Percentiles rank a stretch among this genome's conserved stretches.
These are phyloP conservation scores for Aspergillus sergii DNA, from an alignment of 2,329 filamentous ascomycete genomes.

Conservation along the genomic window DNA sequence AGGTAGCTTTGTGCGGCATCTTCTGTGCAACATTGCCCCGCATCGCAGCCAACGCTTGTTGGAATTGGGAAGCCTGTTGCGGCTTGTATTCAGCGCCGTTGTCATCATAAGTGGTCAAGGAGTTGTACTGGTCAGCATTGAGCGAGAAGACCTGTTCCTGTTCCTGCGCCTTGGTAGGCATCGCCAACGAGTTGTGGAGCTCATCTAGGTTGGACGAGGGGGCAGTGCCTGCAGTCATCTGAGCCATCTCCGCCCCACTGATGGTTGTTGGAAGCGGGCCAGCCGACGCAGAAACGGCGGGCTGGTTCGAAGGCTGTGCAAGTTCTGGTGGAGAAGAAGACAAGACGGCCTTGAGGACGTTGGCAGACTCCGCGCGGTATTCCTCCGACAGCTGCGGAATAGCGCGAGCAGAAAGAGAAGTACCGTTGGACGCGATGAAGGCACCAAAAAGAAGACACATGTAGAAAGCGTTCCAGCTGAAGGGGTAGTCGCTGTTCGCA, in stretches of 20 bases:
- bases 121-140: conserved; percentile 84
- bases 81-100: conserved; percentile 40
- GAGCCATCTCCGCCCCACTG: conserved; percentile 42
- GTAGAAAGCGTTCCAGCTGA: conserved; percentile 69
- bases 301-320: conserved; percentile 54
- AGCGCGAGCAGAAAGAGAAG: conserved; percentile 61
- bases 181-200: conserved; percentile 68
- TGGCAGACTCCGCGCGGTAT: conserved; percentile 51
- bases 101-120: conserved; percentile 71
- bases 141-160: conserved; percentile 86
- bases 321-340: conserved; percentile 47
- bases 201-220: conserved; percentile 57
- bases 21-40: conserved; percentile 68
- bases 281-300: conserved; percentile 27
- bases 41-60: conserved; percentile 76
- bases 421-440: conserved; percentile 87
- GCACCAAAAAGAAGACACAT: conserved; percentile 97
- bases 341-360: conserved; percentile 50
- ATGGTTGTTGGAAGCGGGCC: conserved; percentile 36
- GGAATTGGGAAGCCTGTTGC: conserved; percentile 46
- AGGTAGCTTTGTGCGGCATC: conserved; percentile 57
- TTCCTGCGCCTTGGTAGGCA: conserved; percentile 80
- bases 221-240: conserved; percentile 35
- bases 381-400: conserved; percentile 52
- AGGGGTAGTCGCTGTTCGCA: conserved; percentile 69